These are phyloP conservation scores for Hyaloperonospora arabidopsidis DNA, from an alignment of 352 stramenopile species.

Conservation along the genomic window DNA sequence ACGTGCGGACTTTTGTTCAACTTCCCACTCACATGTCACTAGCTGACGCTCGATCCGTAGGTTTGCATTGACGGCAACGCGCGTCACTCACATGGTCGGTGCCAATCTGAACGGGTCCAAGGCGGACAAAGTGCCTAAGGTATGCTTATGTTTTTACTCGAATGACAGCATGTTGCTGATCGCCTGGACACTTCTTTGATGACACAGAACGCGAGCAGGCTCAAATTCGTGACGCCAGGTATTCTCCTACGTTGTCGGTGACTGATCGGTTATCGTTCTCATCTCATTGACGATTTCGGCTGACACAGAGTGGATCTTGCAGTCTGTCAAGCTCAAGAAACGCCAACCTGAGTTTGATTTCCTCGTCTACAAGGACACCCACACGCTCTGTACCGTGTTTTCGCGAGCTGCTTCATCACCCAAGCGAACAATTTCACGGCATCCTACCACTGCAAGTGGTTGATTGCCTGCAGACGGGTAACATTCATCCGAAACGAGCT, in stretches of 20 bases:
- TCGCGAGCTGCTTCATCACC: constrained; percentile 6
- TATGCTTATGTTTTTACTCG: constrained; percentile 12
- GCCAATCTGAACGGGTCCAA: constrained; percentile 71
- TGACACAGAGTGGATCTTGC: constrained; percentile 67
- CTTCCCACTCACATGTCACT: background rate
- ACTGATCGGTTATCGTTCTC: background rate
- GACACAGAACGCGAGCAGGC: constrained; percentile 44
- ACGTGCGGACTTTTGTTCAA: background rate
- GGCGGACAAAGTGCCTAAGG: constrained; percentile 62
- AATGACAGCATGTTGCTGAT: background rate
- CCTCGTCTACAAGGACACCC: constrained; percentile 58
- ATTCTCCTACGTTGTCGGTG: background rate
- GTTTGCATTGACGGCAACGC: constrained; percentile 31
- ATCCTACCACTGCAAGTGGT: too few species aligned
- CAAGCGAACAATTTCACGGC: background rate
- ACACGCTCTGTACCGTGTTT: constrained; percentile 18
- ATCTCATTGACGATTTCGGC: background rate
- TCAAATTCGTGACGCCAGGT: constrained; percentile 68
- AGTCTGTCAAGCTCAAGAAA: constrained; percentile 61
- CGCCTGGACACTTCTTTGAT: constrained; percentile 1
- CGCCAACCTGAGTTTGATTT: constrained; percentile 60
- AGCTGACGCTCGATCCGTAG: constrained; percentile 16
- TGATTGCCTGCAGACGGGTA: background rate
- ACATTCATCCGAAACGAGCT: background rate
- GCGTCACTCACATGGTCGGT: constrained; percentile 79